These are phyloP conservation scores for Anethum foeniculum DNA, from an alignment of 140 eudicot species.

Conservation along the genomic window DNA sequence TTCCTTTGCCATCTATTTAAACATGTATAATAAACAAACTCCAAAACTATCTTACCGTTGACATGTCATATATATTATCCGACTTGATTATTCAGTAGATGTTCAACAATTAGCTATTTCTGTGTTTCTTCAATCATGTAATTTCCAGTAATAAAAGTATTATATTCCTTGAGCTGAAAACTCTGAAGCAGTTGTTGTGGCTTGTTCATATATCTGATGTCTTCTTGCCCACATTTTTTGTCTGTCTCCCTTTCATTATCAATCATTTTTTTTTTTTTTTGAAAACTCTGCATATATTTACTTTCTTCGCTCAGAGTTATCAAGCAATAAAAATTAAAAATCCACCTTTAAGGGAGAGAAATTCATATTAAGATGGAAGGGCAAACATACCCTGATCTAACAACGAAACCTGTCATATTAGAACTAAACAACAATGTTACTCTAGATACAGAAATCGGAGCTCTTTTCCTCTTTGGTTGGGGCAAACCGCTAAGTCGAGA, in stretches of 20 bases:
- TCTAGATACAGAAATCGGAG: constrained; percentile 37
- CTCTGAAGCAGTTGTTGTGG: not conserved
- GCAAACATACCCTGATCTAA: not conserved
- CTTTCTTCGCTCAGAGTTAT: not conserved
- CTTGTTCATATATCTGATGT: too few species aligned
- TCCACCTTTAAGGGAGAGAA: too few species aligned
- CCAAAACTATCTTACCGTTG: not conserved
- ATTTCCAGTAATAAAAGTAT: not conserved
- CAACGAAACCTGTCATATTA: not conserved
- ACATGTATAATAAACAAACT: not conserved
- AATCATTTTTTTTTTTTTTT: too few species aligned
- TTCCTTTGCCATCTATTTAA: not conserved
- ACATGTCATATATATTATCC: not conserved
- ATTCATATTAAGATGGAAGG: not conserved
- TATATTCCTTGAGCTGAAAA: not conserved
- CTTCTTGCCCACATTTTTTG: too few species aligned
- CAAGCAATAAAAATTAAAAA: not conserved
- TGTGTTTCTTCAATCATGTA: not conserved
- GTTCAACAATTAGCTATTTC: not conserved
- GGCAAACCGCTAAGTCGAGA: constrained; percentile 78
- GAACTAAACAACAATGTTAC: not conserved
- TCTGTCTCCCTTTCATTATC: not conserved
- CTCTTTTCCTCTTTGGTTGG: constrained; percentile 71
- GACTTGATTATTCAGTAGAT: not conserved
- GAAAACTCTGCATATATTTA: not conserved